Evolutionary conservation across 371 early-diverging fungal species (phyloP).

Genomic region (Actinomucor elegans): DNA sequence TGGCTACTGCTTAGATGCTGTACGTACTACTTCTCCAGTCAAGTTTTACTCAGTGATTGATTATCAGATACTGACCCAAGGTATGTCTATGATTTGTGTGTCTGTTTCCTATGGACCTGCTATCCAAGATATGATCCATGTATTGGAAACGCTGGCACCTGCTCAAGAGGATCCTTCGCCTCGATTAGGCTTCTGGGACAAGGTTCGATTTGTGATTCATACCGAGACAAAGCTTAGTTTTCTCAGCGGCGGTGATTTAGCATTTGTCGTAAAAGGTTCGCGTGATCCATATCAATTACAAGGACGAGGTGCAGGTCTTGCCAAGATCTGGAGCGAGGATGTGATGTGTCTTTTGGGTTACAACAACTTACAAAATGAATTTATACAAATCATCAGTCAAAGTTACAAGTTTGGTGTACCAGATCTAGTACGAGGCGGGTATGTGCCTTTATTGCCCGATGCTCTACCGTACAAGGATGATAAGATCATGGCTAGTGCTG

Average conservation of each 20-base stretch:
- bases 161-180: conserved; percentile 60
- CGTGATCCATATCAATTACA: conserved; percentile 30
- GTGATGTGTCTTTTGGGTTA: conserved; percentile 32
- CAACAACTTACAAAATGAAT: conserved; percentile 28
- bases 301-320: conserved; percentile 28
- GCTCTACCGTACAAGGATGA: not conserved
- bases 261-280: conserved; percentile 29
- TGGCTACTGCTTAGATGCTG: conserved; percentile 32
- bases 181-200: conserved; percentile 73
- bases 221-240: conserved; percentile 42
- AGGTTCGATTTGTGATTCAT: conserved; percentile 61
- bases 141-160: conserved; percentile 56
- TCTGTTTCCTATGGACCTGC: conserved; percentile 57
- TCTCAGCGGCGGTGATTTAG: conserved; percentile 51
- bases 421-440: conserved; percentile 15
- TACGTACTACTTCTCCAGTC: conserved; percentile 54
- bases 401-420: conserved; percentile 37
- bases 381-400: conserved; percentile 37
- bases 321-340: conserved; percentile 31
- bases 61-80: conserved; percentile 31
- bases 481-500: not conserved
- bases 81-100: conserved; percentile 41
- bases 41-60: conserved; percentile 56
- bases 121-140: conserved; percentile 55
- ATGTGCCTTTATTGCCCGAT: conserved; percentile 15